phyloP scores from a whole-genome alignment of 768 basidiomycete species.

The Mycena leptocephala region DNA sequence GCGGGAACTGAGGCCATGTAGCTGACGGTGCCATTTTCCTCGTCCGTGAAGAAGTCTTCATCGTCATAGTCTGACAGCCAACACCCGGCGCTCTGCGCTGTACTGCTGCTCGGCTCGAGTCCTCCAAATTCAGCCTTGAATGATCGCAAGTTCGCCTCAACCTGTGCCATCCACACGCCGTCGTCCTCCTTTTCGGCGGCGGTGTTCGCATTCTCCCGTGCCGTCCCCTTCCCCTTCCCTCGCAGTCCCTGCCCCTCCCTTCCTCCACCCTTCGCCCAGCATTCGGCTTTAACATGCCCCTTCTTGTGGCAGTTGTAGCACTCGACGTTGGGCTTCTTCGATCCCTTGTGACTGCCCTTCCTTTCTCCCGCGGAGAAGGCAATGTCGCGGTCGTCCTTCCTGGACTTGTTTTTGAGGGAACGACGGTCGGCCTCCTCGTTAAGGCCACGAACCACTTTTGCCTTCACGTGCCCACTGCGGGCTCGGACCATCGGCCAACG shows the following conservation, averaged over 20 bases:
- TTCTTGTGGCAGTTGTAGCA: constrained; percentile 41
- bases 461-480: too few relatives aligned
- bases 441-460: too few relatives aligned
- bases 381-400: constrained; percentile 23
- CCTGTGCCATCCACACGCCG: constrained; percentile 33
- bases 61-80: constrained; percentile 7
- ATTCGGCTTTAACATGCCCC: constrained; percentile 35
- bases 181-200: constrained; percentile 1
- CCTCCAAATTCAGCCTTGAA: not conserved
- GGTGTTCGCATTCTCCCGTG: constrained; percentile 6
- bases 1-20: too few relatives aligned
- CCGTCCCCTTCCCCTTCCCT: constrained; percentile 38
- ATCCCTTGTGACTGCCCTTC: not conserved
- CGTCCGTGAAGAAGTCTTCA: too few relatives aligned
- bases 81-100: not conserved
- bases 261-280: too few relatives aligned
- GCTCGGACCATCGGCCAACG: too few relatives aligned
- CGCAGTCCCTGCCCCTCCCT: too few relatives aligned
- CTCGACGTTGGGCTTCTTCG: constrained; percentile 18
- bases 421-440: too few relatives aligned
- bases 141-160: not conserved
- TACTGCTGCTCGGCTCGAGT: not conserved
- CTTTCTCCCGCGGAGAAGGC: too few relatives aligned
- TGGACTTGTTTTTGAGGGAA: constrained; percentile 23
- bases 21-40: too few relatives aligned